phyloP scores from a whole-genome alignment of 108 stramenopile genomes.

The Nitzschia sp. region DNA sequence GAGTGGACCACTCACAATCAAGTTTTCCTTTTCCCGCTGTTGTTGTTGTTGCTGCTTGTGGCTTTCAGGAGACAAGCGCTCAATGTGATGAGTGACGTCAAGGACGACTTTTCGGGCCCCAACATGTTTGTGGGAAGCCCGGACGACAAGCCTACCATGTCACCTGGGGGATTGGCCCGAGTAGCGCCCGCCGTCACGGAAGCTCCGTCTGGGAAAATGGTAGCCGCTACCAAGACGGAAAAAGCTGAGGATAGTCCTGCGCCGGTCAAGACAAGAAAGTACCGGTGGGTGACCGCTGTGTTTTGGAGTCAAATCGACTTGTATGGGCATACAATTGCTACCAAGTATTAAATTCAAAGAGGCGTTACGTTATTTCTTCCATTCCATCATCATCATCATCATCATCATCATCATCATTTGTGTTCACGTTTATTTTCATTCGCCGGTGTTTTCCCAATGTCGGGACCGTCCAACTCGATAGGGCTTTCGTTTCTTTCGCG shows the following conservation, averaged over 20 bases:
- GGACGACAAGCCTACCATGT: background rate
- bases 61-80: too few species aligned
- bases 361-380: too few species aligned
- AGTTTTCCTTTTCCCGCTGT: too few species aligned
- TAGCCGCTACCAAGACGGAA: background rate
- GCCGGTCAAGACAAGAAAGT: background rate
- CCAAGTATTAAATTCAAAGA: background rate
- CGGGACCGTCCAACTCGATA: too few species aligned
- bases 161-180: background rate
- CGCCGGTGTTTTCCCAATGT: too few species aligned
- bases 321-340: background rate
- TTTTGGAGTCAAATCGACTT: background rate
- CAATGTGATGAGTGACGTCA: background rate
- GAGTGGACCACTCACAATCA: too few species aligned
- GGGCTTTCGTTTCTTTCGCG: too few species aligned
- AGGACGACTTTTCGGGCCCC: slow-evolving; percentile 5
- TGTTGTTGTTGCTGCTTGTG: too few species aligned
- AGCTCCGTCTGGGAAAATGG: background rate
- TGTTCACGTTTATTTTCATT: too few species aligned
- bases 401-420: too few species aligned
- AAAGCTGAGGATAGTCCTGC: background rate
- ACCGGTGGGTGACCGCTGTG: background rate
- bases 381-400: too few species aligned
- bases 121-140: background rate
- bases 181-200: background rate